These are phyloP conservation scores for Lentinula boryana DNA, from an alignment of 768 basidiomycete species.

Conservation along the genomic window DNA sequence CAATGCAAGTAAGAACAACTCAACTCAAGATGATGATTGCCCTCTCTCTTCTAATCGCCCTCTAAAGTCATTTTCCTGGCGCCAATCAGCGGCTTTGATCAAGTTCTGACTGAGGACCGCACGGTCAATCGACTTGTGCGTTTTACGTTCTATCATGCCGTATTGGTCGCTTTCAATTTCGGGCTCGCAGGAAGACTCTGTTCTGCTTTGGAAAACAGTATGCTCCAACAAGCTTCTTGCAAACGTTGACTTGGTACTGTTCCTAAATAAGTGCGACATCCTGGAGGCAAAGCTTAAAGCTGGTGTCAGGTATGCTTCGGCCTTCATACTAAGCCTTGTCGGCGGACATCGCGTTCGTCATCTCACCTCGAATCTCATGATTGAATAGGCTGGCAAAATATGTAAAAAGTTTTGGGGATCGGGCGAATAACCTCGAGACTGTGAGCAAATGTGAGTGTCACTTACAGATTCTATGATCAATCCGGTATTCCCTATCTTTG, in stretches of 20 bases:
- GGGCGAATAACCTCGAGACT: slow-evolving; percentile 63
- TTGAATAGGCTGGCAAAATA: slow-evolving; percentile 50
- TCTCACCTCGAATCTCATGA: background rate
- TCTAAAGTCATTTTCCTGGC: slow-evolving; percentile 58
- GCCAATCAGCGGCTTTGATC: slow-evolving; percentile 70
- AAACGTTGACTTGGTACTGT: slow-evolving; percentile 75
- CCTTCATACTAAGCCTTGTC: background rate
- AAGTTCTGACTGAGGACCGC: slow-evolving; percentile 59
- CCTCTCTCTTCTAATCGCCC: background rate
- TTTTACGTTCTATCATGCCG: background rate
- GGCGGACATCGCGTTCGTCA: background rate
- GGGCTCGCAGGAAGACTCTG: slow-evolving; percentile 63
- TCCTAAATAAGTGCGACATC: slow-evolving; percentile 87
- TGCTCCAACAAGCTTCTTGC: slow-evolving; percentile 80
- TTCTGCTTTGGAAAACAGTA: slow-evolving; percentile 85
- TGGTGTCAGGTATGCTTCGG: slow-evolving; percentile 39
- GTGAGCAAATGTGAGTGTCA: slow-evolving; percentile 60
- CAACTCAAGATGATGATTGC: background rate
- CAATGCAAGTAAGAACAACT: slow-evolving; percentile 38
- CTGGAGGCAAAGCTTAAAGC: slow-evolving; percentile 61
- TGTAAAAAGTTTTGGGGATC: slow-evolving; percentile 67
- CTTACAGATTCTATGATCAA: background rate
- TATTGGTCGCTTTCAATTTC: background rate
- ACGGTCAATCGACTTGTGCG: slow-evolving; percentile 54
- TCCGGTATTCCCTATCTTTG: background rate